Conservation (phyloP, 179 eudicot species). For the Actinidia chinensis region DNA sequence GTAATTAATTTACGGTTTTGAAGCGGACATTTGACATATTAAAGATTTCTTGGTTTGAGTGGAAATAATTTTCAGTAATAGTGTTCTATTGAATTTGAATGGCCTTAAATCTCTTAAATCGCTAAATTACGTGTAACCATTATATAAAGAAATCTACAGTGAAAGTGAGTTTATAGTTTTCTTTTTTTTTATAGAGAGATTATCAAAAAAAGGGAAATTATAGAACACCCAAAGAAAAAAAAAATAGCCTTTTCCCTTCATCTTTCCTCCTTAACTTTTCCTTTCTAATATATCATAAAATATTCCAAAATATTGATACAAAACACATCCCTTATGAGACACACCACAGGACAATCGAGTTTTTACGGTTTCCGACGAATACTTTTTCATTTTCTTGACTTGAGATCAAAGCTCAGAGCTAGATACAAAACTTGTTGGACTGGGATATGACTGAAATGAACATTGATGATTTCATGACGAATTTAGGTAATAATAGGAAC, state of each 20-base stretch:
- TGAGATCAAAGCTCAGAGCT: background rate
- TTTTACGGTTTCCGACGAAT: background rate
- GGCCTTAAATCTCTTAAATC: background rate
- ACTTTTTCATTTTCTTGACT: background rate
- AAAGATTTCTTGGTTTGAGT: background rate
- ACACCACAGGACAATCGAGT: background rate
- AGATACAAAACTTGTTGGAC: background rate
- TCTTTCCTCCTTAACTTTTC: background rate
- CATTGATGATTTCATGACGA: background rate
- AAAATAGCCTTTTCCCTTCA: background rate
- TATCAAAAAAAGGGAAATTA: background rate
- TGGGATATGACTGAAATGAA: background rate
- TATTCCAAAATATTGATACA: no score
- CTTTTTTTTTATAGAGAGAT: background rate
- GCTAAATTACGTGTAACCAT: background rate
- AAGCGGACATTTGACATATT: background rate
- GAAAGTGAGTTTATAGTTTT: background rate
- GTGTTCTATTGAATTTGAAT: background rate
- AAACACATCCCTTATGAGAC: background rate
- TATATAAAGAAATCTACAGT: background rate
- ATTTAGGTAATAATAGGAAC: no score
- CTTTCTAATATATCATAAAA: no score
- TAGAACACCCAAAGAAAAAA: no score
- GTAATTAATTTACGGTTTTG: background rate
- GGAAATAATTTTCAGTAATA: background rate